Percentiles rank a stretch among this genome's conserved stretches.
Conservation (phyloP, 2,329 filamentous ascomycete species). For the Sclerotinia nivalis region DNA sequence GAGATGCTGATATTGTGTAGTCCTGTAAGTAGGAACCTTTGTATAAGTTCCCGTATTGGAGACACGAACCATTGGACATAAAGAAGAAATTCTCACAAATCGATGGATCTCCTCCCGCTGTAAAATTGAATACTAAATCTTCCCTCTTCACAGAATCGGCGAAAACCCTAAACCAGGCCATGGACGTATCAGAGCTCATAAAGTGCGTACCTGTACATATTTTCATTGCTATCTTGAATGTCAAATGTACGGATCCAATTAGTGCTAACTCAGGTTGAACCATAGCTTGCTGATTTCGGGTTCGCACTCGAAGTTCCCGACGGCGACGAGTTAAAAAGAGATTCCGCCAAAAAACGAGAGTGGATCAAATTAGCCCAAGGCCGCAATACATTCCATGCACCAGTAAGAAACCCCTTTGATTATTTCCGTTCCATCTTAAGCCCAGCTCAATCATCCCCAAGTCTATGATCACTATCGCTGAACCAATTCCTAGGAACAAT, state of each 20-base stretch:
- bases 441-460: neutral
- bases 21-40: constrained; percentile 10
- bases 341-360: neutral
- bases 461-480: neutral
- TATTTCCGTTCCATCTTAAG: neutral
- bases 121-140: neutral
- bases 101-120: neutral
- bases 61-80: neutral
- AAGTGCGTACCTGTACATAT: neutral
- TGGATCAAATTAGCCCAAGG: neutral
- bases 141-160: neutral
- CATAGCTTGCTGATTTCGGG: constrained; percentile 18
- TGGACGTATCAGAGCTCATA: constrained; percentile 3
- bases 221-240: neutral
- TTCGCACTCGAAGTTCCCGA: constrained; percentile 4
- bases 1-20: neutral
- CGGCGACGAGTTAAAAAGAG: neutral
- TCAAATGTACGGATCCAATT: neutral
- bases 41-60: neutral
- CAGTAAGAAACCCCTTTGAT: neutral
- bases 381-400: constrained; percentile 6
- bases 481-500: constrained; percentile 5
- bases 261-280: neutral
- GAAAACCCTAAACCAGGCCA: constrained; percentile 8
- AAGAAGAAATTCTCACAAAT: neutral